phyloP scores from a whole-genome alignment of 2,329 filamentous ascomycete species.

The Huntiella bhutanensis region DNA sequence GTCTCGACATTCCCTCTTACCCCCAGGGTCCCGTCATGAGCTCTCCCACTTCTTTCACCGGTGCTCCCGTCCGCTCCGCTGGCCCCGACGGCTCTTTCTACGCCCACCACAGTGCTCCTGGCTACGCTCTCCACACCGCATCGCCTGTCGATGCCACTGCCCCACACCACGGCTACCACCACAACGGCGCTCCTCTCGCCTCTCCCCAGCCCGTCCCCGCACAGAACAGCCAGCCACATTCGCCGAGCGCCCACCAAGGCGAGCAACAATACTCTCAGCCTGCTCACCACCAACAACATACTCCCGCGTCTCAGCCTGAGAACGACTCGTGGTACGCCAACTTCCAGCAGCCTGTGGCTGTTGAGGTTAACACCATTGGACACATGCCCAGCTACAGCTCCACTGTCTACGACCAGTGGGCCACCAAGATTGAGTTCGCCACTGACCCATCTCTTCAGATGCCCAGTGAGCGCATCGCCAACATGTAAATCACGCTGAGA shows the following conservation, averaged over 20 bases:
- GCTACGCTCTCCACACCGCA: constrained; percentile 28
- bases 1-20: constrained; percentile 30
- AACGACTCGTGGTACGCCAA: constrained; percentile 33
- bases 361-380: constrained; percentile 36
- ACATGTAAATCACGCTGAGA: constrained; percentile 23
- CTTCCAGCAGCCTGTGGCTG: constrained; percentile 30
- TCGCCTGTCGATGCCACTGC: constrained; percentile 26
- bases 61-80: constrained; percentile 33
- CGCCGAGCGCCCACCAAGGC: constrained; percentile 13
- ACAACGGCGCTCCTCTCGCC: constrained; percentile 9
- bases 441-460: constrained; percentile 39
- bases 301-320: constrained; percentile 22
- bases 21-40: constrained; percentile 27
- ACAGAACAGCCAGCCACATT: constrained; percentile 19
- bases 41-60: constrained; percentile 40
- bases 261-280: constrained; percentile 20
- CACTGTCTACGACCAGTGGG: constrained; percentile 34
- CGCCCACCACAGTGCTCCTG: constrained; percentile 30
- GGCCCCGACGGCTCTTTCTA: constrained; percentile 36
- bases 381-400: constrained; percentile 30
- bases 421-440: constrained; percentile 33
- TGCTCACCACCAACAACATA: constrained; percentile 15
- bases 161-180: constrained; percentile 15
- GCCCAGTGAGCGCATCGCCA: constrained; percentile 38
- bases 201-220: constrained; percentile 19